Evolutionary conservation across 208 protist genomes (phyloP).

Genomic region (Sergeia podlipaevii): DNA sequence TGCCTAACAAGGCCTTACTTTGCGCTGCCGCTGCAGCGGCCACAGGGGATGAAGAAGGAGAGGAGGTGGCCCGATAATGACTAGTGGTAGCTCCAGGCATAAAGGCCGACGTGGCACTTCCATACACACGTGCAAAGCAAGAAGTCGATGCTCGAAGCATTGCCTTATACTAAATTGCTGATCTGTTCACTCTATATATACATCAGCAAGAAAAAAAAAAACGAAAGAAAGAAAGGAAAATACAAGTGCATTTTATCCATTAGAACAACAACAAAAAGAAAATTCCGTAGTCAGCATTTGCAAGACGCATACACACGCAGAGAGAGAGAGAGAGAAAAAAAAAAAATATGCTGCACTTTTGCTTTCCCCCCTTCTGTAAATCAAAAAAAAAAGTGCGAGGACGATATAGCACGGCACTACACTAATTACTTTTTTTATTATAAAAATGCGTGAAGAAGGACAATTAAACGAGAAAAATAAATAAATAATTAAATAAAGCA

Average conservation of each 20-base stretch:
- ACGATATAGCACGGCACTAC: too few species aligned
- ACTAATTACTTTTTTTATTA: too few species aligned
- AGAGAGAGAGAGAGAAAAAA: background rate
- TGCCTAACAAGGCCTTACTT: constrained; percentile 40
- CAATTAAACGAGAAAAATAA: too few species aligned
- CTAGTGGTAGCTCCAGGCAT: constrained; percentile 4
- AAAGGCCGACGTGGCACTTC: constrained; percentile 25
- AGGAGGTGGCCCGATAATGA: too few species aligned
- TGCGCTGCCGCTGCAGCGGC: constrained; percentile 9
- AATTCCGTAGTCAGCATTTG: background rate
- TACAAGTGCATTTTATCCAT: background rate
- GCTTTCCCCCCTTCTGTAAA: too few species aligned
- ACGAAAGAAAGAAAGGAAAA: constrained; percentile 5
- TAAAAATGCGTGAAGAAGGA: too few species aligned
- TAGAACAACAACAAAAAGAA: background rate
- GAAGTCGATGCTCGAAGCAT: constrained; percentile 14
- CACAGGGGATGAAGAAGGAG: constrained; percentile 6
- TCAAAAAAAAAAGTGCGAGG: too few species aligned
- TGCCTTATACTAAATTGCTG: too few species aligned
- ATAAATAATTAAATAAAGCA: too few species aligned
- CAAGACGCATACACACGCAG: background rate
- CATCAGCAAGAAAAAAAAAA: background rate
- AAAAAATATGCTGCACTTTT: too few species aligned
- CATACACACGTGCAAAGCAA: constrained; percentile 64
- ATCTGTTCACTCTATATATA: constrained; percentile 1